phyloP scores from a whole-genome alignment of 352 stramenopile species.

The Globisporangium radiosum region DNA sequence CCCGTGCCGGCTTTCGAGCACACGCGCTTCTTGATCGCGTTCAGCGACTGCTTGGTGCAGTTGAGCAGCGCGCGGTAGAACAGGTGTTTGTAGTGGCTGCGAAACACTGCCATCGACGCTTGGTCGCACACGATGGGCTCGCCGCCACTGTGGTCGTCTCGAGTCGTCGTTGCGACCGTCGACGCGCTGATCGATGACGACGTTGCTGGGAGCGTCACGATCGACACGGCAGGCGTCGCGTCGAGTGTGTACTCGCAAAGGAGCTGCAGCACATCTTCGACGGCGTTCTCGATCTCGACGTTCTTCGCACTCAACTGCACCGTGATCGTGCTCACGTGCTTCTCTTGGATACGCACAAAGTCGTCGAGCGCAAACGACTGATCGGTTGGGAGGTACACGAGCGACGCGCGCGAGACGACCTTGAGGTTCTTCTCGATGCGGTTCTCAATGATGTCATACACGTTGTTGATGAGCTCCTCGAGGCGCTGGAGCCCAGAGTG shows the following conservation, averaged over 20 bases:
- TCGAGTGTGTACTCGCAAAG: conserved; percentile 71
- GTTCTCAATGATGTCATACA: conserved; percentile 97
- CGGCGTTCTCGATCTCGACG: conserved; percentile 79
- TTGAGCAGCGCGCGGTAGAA: conserved; percentile 80
- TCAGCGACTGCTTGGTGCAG: conserved; percentile 71
- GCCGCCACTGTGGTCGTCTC: conserved; percentile 1
- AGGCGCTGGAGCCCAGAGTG: conserved; percentile 60
- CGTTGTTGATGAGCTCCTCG: conserved; percentile 78
- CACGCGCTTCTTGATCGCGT: conserved; percentile 79
- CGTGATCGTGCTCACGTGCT: conserved; percentile 55
- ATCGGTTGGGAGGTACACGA: conserved; percentile 73
- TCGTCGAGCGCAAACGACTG: conserved; percentile 83
- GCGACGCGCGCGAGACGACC: conserved; percentile 66
- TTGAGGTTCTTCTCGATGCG: conserved; percentile 97
- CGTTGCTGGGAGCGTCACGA: conserved; percentile 6
- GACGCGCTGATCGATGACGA: background rate
- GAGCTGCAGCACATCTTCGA: conserved; percentile 70
- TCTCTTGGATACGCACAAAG: conserved; percentile 81
- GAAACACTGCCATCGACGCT: conserved; percentile 42
- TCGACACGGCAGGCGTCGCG: conserved; percentile 5
- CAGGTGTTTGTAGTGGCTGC: conserved; percentile 71
- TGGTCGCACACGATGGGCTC: conserved; percentile 25
- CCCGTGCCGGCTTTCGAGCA: conserved; percentile 73
- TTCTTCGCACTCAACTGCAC: conserved; percentile 72
- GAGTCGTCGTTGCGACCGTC: conserved; percentile 5